Base-by-base conservation (phyloP, 805 yeast species). In the Clavispora carvajalis region DNA sequence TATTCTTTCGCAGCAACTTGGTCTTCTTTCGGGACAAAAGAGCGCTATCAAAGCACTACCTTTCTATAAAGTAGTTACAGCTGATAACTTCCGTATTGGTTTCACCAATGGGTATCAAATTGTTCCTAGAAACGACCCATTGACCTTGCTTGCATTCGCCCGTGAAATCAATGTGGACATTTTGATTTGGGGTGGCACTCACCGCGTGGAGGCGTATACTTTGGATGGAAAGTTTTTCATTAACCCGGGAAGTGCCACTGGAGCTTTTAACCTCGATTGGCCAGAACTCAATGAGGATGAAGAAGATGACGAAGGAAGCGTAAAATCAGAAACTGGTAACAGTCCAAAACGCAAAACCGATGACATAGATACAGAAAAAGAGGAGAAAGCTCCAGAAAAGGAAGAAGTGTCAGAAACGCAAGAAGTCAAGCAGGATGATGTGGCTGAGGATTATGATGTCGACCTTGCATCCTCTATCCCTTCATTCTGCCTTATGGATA, bases 171-270 rank as follows among this genome's bases (percentile, higher is more conserved):
- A 90, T 58, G 97, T 86, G 29, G 98, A 93, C 60, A 76, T 93
- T 5, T 67, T 93, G 49, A 70, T 93, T 11, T 88, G 93, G 85
- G 97, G 98, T 11, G 95, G 96, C 0, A 84, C 95, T 2, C 95
- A 88, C 58, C 78, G 80, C 48, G 95, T 88, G 4, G 98, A 91
- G 57, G 96, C 97, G 0, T 91, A 89, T 55, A 85, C 93, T 8
- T 66, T 90, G 43, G 98, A 89, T 49, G 95, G 95, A 17, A 87
- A 86, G 62, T 87, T 90, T 59, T 93, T 93, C 55, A 75, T 93
- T n/a, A 91, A 87, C 59, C 98, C 99, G 0, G 99, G 99, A 0
- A 84, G 95, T 57, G 95, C 95, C 31, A 90, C 97, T 0, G 99
- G 99, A 19, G 96, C 97, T 0, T 79, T 75, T 49, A 74, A 75